Evolutionary conservation across 225 moss, liverwort and hornwort genomes (phyloP).

Genomic region (Physcomitrellopsis africana): DNA sequence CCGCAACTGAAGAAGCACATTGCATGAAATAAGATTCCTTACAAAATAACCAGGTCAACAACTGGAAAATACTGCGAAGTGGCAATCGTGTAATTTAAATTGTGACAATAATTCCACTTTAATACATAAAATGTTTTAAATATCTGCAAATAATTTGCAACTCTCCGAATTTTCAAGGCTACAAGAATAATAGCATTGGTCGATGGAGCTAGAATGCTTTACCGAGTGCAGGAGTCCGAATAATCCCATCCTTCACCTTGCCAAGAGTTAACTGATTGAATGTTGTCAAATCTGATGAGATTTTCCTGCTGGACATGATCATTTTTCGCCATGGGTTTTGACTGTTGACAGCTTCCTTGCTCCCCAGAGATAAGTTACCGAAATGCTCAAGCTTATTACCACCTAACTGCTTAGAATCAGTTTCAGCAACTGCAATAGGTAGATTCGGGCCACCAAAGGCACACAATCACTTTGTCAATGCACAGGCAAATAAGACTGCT

Average conservation of each 20-base stretch:
- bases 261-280: constrained; percentile 44
- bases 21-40: constrained; percentile 7
- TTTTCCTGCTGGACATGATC: constrained; percentile 33
- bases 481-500: neutral
- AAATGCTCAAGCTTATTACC: constrained; percentile 38
- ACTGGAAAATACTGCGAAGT: neutral
- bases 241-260: constrained; percentile 45
- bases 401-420: constrained; percentile 36
- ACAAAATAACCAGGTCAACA: neutral
- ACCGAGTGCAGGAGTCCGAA: constrained; percentile 45
- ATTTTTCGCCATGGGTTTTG: constrained; percentile 32
- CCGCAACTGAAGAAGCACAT: constrained; percentile 3
- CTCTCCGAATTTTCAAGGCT: constrained; percentile 16
- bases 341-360: constrained; percentile 2
- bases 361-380: constrained; percentile 23
- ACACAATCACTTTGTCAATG: neutral
- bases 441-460: neutral
- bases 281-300: constrained; percentile 38
- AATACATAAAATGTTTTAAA: constrained; percentile 7
- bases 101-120: neutral
- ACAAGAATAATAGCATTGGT: constrained; percentile 16
- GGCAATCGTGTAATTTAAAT: constrained; percentile 19
- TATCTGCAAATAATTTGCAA: neutral
- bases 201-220: constrained; percentile 48
- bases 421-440: constrained; percentile 24